A percentile compares a stretch with the other conserved stretches of the same genome.
These are phyloP conservation scores for Royoungia palumana DNA, from an alignment of 768 basidiomycete species.

Conservation along the genomic window DNA sequence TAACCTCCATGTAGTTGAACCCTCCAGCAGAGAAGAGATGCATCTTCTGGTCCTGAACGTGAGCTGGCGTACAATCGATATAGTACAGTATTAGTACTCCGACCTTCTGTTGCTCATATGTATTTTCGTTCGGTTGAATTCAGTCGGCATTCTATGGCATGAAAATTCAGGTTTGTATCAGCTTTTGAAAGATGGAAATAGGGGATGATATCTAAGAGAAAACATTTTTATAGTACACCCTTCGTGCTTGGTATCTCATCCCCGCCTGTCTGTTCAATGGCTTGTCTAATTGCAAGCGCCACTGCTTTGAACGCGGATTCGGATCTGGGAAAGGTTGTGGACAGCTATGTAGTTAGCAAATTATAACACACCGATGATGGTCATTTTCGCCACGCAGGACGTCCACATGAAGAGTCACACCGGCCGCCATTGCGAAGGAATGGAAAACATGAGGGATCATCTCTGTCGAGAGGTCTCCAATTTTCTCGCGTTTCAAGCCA, in stretches of 20 bases:
- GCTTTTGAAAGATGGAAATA: background rate
- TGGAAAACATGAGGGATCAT: constrained; percentile 98
- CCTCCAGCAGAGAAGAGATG: constrained; percentile 79
- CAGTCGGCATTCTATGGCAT: background rate
- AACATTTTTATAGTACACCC: constrained; percentile 66
- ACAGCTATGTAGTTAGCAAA: background rate
- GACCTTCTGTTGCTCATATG: constrained; percentile 7
- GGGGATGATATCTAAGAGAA: background rate
- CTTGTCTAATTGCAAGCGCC: constrained; percentile 91
- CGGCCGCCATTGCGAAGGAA: constrained; percentile 96
- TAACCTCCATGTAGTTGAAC: constrained; percentile 53
- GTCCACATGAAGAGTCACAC: constrained; percentile 91
- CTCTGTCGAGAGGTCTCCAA: constrained; percentile 93
- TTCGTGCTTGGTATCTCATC: constrained; percentile 95
- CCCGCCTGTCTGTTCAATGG: constrained; percentile 86
- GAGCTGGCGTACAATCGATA: constrained; percentile 2
- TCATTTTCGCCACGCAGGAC: constrained; percentile 95
- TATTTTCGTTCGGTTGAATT: constrained; percentile 13
- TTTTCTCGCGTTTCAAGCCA: constrained; percentile 82
- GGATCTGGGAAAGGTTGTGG: constrained; percentile 49
- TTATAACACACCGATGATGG: constrained; percentile 77
- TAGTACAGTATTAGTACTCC: too few relatives aligned
- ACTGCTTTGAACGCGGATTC: constrained; percentile 99
- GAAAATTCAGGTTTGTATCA: constrained; percentile 1
- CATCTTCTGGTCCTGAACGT: constrained; percentile 65